These are phyloP conservation scores for Durotheca rogersii DNA, from an alignment of 495 filamentous ascomycete genomes.

Conservation along the genomic window DNA sequence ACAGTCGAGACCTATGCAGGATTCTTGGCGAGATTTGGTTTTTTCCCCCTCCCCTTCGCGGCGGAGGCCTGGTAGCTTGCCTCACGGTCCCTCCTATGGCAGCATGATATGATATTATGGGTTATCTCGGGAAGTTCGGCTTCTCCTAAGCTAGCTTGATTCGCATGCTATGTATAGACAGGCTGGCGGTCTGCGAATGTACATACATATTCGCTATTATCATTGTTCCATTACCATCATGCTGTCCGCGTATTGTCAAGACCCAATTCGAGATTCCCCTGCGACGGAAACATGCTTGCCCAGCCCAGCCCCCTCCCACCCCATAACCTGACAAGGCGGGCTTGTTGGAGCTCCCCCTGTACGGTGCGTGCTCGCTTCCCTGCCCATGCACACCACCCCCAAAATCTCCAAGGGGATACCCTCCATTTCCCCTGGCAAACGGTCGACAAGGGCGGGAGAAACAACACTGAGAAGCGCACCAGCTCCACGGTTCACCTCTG, in stretches of 20 bases:
- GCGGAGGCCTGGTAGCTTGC: not conserved
- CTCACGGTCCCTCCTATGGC: not conserved
- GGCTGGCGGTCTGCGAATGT: no score
- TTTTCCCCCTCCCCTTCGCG: slow-evolving; percentile 3
- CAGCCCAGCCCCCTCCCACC: no score
- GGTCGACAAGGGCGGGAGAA: slow-evolving; percentile 18
- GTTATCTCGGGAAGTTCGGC: not conserved
- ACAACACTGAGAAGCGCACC: slow-evolving; percentile 22
- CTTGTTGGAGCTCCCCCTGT: slow-evolving; percentile 19
- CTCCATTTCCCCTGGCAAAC: slow-evolving; percentile 15
- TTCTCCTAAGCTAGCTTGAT: not conserved
- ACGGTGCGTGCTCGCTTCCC: slow-evolving; percentile 25
- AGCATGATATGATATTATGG: not conserved
- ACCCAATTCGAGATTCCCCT: slow-evolving; percentile 24
- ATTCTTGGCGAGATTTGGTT: slow-evolving; percentile 19
- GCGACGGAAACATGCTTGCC: slow-evolving; percentile 26
- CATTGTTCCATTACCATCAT: slow-evolving; percentile 7
- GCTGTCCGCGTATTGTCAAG: not conserved
- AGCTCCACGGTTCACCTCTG: slow-evolving; percentile 32
- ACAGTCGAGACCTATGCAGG: slow-evolving; percentile 15
- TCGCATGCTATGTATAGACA: no score
- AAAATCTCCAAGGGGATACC: slow-evolving; percentile 17
- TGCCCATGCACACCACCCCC: slow-evolving; percentile 26
- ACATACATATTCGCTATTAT: not conserved
- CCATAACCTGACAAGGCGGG: slow-evolving; percentile 20